Conservation (phyloP, 2,329 filamentous ascomycete species). For the Dactylellina drechsleri region DNA sequence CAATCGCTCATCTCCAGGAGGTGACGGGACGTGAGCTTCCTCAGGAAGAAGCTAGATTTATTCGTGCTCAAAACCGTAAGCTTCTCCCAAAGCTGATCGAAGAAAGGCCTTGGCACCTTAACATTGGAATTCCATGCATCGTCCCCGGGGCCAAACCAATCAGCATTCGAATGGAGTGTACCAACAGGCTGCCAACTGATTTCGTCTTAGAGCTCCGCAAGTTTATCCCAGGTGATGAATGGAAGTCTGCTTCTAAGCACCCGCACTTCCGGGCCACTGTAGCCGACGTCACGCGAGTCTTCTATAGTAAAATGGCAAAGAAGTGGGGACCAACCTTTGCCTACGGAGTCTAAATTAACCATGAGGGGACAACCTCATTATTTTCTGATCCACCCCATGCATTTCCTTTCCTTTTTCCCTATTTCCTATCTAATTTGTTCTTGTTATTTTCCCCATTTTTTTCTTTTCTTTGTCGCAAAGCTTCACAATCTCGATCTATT, state of each 20-base stretch:
- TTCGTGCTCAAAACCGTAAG: conserved; percentile 34
- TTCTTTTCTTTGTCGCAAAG: no score
- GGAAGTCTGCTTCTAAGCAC: neutral
- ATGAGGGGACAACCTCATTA: neutral
- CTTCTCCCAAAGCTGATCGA: conserved; percentile 7
- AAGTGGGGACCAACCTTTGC: conserved; percentile 42
- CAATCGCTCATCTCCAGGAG: neutral
- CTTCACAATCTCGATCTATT: no score
- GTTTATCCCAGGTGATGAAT: conserved; percentile 5
- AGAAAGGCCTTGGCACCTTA: conserved; percentile 21
- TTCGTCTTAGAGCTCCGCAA: conserved; percentile 23
- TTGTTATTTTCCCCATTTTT: no score
- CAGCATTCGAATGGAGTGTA: conserved; percentile 23
- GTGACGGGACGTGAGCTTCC: neutral
- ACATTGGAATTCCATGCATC: conserved; percentile 7
- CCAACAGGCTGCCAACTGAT: conserved; percentile 29
- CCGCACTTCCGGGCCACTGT: conserved; percentile 19
- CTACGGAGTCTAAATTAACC: conserved; percentile 18
- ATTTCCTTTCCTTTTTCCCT: no score
- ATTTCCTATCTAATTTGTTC: no score
- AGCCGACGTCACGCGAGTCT: conserved; percentile 6
- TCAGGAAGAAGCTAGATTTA: conserved; percentile 7
- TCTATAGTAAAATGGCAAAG: conserved; percentile 41
- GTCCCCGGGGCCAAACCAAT: conserved; percentile 9
- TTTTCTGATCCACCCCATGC: neutral